Conservation (phyloP, 208 protist species). For the Leishmania braziliensis region DNA sequence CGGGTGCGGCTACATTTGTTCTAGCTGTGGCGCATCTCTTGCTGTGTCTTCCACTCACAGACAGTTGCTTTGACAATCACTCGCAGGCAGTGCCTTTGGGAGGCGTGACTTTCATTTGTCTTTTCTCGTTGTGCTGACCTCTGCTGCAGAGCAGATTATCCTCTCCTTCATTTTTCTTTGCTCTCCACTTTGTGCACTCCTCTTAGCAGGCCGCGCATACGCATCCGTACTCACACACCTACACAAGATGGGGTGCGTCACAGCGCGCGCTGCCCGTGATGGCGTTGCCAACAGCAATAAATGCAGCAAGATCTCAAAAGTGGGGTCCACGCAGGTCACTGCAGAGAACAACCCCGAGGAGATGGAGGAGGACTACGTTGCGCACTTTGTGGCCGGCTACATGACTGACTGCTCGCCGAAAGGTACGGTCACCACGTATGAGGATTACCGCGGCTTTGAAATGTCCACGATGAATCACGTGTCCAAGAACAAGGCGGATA, state of each 20-base stretch:
- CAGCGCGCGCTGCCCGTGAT: constrained; percentile 9
- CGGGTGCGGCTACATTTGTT: neutral
- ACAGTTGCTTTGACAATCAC: neutral
- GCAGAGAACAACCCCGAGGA: constrained; percentile 6
- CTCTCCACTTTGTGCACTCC: neutral
- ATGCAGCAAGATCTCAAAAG: neutral
- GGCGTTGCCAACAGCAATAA: neutral
- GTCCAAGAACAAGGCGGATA: constrained; percentile 56
- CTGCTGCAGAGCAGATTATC: neutral
- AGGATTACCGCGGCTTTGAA: constrained; percentile 65
- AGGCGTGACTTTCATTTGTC: constrained; percentile 5
- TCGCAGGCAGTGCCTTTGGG: neutral
- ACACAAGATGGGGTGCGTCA: constrained; percentile 40
- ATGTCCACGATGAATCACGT: constrained; percentile 49
- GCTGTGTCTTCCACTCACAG: neutral
- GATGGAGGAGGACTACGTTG: constrained; percentile 12
- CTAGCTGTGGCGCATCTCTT: neutral
- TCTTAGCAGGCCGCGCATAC: neutral
- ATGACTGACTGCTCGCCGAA: constrained; percentile 28
- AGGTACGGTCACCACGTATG: constrained; percentile 41
- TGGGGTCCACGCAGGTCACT: neutral
- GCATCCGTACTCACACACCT: neutral
- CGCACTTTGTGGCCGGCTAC: constrained; percentile 39
- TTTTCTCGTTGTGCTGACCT: constrained; percentile 10
- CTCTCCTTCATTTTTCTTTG: neutral